These are phyloP conservation scores for Phtheirospermum japonicum DNA, from an alignment of 257 asterid genomes.

Conservation along the genomic window DNA sequence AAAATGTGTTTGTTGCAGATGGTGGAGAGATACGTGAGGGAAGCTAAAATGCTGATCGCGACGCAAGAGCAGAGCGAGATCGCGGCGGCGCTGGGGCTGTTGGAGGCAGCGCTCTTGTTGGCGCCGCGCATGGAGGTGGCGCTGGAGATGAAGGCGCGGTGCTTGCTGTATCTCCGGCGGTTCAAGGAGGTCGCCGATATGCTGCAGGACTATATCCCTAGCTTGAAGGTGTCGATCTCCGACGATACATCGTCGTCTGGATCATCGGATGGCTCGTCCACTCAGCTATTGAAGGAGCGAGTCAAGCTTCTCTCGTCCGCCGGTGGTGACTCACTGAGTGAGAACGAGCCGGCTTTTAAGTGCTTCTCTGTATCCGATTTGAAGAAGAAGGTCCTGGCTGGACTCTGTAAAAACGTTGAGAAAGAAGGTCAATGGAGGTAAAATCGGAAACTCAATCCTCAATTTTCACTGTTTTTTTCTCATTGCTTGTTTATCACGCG, in stretches of 20 bases:
- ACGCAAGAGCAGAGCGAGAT: slow-evolving; percentile 61
- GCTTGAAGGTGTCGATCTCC: slow-evolving; percentile 49
- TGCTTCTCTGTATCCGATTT: slow-evolving; percentile 78
- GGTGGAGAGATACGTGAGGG: slow-evolving; percentile 79
- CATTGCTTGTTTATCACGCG: slow-evolving; percentile 47
- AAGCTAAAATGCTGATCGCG: slow-evolving; percentile 67
- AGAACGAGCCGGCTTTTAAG: slow-evolving; percentile 50
- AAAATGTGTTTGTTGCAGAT: slow-evolving; percentile 43
- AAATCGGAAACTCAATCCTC: neutral
- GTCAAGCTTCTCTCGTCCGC: slow-evolving; percentile 65
- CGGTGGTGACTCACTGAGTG: slow-evolving; percentile 36
- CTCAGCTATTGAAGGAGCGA: slow-evolving; percentile 58
- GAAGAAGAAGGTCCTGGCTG: slow-evolving; percentile 81
- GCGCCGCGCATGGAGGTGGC: slow-evolving; percentile 85
- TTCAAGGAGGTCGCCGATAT: slow-evolving; percentile 85
- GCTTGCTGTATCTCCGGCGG: slow-evolving; percentile 73
- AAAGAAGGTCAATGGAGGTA: slow-evolving; percentile 94
- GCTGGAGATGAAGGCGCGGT: slow-evolving; percentile 74
- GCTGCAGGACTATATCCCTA: slow-evolving; percentile 90
- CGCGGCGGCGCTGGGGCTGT: slow-evolving; percentile 58
- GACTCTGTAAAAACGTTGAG: slow-evolving; percentile 57
- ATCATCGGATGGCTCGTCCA: slow-evolving; percentile 66
- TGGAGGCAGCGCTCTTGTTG: slow-evolving; percentile 68
- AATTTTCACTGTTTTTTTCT: neutral
- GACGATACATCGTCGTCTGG: slow-evolving; percentile 54